Evolutionary conservation across 257 asterid species (phyloP).

Genomic region (Ligustrum vulgare): DNA sequence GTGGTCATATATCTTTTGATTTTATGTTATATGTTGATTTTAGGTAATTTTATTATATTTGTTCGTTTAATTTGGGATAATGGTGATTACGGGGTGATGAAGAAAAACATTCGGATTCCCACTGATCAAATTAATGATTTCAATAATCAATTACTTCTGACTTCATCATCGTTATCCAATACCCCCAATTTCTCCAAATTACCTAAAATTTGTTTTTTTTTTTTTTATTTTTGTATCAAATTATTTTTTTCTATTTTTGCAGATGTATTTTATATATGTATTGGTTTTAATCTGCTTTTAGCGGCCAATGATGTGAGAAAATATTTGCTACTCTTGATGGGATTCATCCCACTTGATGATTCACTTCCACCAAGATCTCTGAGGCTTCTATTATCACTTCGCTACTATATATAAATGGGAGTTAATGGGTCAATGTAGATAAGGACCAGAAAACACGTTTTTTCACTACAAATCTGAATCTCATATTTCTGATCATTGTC

Average conservation of each 20-base stretch:
- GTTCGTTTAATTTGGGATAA: not conserved
- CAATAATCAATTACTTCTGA: conserved; percentile 69
- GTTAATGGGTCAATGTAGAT: no score
- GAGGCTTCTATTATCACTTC: conserved; percentile 46
- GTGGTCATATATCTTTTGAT: no score
- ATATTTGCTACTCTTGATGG: conserved; percentile 90
- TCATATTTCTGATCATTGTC: no score
- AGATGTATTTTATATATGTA: not conserved
- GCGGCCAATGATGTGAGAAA: conserved; percentile 46
- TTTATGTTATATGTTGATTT: no score
- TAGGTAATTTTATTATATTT: not conserved
- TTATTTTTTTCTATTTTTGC: not conserved
- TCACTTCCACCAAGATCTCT: conserved; percentile 77
- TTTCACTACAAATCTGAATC: no score
- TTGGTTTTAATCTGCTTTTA: not conserved
- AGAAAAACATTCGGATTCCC: conserved; percentile 75
- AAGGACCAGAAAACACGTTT: no score
- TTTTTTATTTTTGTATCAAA: no score
- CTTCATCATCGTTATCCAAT: conserved; percentile 21
- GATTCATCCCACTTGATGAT: conserved; percentile 42
- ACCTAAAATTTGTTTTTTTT: not conserved
- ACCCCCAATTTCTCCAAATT: not conserved
- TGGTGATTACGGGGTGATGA: conserved; percentile 49
- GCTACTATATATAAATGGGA: no score
- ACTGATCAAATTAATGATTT: conserved; percentile 45